Base-by-base conservation (phyloP, 164 flowering plant species). In the Cinnamomum micranthum region DNA sequence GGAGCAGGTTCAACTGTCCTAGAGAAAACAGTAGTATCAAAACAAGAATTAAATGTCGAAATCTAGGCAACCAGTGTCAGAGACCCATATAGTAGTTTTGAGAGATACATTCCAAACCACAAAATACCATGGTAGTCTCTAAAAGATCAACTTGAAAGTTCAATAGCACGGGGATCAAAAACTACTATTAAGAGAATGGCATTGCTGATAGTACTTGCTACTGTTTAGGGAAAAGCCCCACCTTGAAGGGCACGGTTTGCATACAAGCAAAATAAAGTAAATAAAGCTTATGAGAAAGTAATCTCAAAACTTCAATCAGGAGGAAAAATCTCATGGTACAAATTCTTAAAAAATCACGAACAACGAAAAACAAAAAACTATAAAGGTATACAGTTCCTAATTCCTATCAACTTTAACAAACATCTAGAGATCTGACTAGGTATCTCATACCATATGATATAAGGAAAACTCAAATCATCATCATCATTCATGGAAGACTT, bases 1-100 rank as follows among this genome's bases (percentile, higher is more conserved):
- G 93, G 83, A 77, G 89, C 87, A 76, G 94, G 94, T 73, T 95
- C 97, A 79, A 95, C 97, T 95, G 86, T 71, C 70, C 70, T 66
- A 80, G 47, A 78, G 65, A 66, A 72, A 81, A 52, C 67, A 59
- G 25, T n/a, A 67, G 5, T 25, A 78, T 63, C 35, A 74, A 68
- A 65, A 72, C 50, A 73, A 19, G 69, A 74, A 70, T 67, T 68
- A 62, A 15, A 59, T 14, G 7, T 50, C 23, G n/a, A 62, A 69
- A 28, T 70, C 24, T 23, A 10, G 28, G 24, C 25, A 47, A 3
- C 23, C 27, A 41, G 17, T 22, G 12, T 19, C 9, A 69, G 23
- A 50, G 41, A 41, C 6, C 47, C 19, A n/a, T 14, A 68, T 41
- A 68, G 19, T 22, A 41, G 50, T 9, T 68, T 28, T 4, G 24